Base-by-base conservation (phyloP, 495 filamentous ascomycete genomes). In the Penicillium egyptiacum region DNA sequence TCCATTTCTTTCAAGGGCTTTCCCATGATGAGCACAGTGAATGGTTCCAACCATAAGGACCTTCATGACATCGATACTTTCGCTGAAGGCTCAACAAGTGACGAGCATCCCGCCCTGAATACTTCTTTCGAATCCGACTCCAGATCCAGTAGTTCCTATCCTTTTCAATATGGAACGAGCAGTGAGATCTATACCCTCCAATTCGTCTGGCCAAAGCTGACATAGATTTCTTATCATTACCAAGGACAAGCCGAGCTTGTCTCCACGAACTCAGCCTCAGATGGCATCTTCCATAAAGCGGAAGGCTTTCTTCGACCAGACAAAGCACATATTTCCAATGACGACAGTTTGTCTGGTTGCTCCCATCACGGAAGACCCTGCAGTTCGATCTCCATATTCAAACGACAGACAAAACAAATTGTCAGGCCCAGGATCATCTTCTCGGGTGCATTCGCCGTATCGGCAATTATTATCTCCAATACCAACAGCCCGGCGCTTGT, bases 11-110 rank as follows among this genome's bases (percentile, higher is more conserved):
- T 7, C 5, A 2, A 22, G 45, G 26, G 25, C 23, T 48, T 33
- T 48, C 20, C 30, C 45, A 48, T 31, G 45, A 48, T 48, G 45
- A 48, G 28, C 45, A 48, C 45, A 48, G 26, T 31, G 26, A 28
- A 48, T 48, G 45, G 45, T 48, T 48, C 45, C n/a, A 48, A 47
- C 26, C n/a, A 28, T 30, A 48, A 48, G 28, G 31, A 33, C 45
- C 45, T 31, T 11, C 25, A 37, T 35, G 47, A 50, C 31, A 50
- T 50, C 47, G 37, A 39, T 39, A 22, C 47, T 25, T 50, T 50
- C 31, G 17, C 28, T n/a, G 47, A 37, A 28, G 31, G 45, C 19
- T 50, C 47, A n/a, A 50, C 16, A 7, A 33, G 30, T 31, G 31
- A 50, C 12, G 47, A 50, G 19, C 28, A 50, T 50, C 17, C 47